Base-by-base conservation (phyloP, 192 early-diverging fungal genomes). In the Glomus cerebriforme region DNA sequence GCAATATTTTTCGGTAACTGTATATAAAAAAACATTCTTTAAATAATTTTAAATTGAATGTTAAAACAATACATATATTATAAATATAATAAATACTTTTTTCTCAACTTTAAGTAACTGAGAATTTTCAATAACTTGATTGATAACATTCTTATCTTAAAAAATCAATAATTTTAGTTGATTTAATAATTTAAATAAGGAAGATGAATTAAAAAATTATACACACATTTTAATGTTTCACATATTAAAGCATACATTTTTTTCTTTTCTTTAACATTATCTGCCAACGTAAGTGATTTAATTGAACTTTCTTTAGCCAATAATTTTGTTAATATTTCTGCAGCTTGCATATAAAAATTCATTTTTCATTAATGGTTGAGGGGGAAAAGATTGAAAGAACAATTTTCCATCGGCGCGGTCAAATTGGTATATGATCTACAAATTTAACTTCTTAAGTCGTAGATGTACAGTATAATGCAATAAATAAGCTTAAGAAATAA, bases 241-340 rank as follows among this genome's bases (percentile, higher is more conserved):
- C 96, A 96, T 39, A 98, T 89, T 71, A 98, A 83, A 3, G 95
- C 96, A 71, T 95, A 96, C 85, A 96, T 89, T 62, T 88, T 87
- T 79, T 95, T 96, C 86, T 97, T 97, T 35, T 94, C 87, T 45
- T 86, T 79, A 7, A 81, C 83, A 54, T 83, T 77, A 84, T 91
- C 90, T 31, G 91, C 92, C 47, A 95, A 80, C 2, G 92, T 91
- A 65, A 96, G 83, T 26, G 85, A 87, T 75, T 95, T 94, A 67
- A 97, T 92, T 22, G 94, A 93, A 27, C 95, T 94, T 75, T 92
- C 84, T 47, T 92, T 90, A 67, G 79, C 83, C 27, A 85, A 86
- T 64, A 96, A 85, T 60, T 92, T 91, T 76, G 90, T 90, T 43
- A 97, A 84, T 19, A 96, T 94, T 47, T 87, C 87, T n/a, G 86